Conservation (phyloP, 148 eudicot species). For the Linanthus parryae region DNA sequence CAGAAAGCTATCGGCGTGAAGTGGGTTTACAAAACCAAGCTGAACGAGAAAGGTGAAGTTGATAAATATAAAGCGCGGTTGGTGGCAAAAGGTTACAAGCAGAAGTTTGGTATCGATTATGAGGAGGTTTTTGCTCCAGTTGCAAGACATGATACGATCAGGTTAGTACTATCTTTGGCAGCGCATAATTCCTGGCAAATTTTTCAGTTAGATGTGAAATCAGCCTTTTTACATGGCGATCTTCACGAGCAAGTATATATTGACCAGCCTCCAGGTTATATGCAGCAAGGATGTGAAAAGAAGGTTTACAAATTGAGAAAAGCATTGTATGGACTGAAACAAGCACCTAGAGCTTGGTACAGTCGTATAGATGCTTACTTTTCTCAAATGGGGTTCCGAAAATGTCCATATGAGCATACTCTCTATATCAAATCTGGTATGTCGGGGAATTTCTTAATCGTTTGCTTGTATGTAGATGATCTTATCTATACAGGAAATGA, state of each 20-base stretch:
- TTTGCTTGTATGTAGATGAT: no score
- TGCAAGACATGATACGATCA: not conserved
- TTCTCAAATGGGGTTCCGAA: not conserved
- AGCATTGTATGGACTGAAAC: constrained; percentile 8
- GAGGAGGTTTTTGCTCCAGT: constrained; percentile 2
- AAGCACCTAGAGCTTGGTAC: constrained; percentile 14
- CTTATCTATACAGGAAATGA: no score
- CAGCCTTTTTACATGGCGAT: constrained; percentile 11
- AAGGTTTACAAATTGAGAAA: constrained; percentile 2
- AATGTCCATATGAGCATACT: constrained; percentile 4
- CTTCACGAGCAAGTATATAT: constrained; percentile 7
- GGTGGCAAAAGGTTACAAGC: constrained; percentile 6
- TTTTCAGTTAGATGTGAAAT: constrained; percentile 16
- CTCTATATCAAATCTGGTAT: not conserved
- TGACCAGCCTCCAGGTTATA: constrained; percentile 6
- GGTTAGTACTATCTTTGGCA: not conserved
- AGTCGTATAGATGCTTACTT: constrained; percentile 2
- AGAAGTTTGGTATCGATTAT: not conserved
- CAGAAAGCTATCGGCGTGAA: not conserved
- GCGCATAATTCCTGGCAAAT: constrained; percentile 6
- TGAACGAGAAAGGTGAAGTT: not conserved
- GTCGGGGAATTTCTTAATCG: no score
- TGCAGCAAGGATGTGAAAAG: not conserved
- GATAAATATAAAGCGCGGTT: constrained; percentile 13
- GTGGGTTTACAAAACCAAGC: not conserved